These are phyloP conservation scores for Podosphaera xanthii DNA, from an alignment of 2,329 filamentous ascomycete species.

Conservation along the genomic window DNA sequence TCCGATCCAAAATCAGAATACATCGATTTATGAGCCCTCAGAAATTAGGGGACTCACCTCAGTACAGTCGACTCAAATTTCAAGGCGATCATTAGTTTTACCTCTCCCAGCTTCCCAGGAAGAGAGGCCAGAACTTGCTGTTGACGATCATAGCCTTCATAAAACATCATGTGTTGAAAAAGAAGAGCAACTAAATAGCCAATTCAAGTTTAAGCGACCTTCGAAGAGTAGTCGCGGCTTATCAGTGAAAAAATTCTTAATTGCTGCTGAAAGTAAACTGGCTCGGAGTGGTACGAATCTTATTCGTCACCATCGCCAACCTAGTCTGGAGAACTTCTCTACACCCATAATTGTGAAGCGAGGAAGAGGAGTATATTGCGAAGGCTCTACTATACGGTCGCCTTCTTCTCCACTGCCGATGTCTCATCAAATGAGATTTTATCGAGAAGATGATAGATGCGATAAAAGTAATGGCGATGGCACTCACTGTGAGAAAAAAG, in stretches of 20 bases:
- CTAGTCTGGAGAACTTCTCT: constrained; percentile 17
- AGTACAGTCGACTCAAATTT: too few species aligned
- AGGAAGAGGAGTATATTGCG: constrained; percentile 39
- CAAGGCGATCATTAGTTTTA: constrained; percentile 21
- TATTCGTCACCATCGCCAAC: constrained; percentile 18
- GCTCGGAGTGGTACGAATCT: constrained; percentile 18
- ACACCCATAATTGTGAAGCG: constrained; percentile 24
- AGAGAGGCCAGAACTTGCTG: constrained; percentile 42
- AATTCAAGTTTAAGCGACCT: constrained; percentile 16
- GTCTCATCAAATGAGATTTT: constrained; percentile 31
- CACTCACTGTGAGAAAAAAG: too few species aligned
- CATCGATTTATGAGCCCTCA: constrained; percentile 34
- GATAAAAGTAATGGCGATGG: constrained; percentile 47
- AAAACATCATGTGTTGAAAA: constrained; percentile 9
- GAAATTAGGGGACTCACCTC: constrained; percentile 8
- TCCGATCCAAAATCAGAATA: constrained; percentile 26
- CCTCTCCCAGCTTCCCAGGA: constrained; percentile 89
- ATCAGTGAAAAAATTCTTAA: constrained; percentile 1
- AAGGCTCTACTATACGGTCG: constrained; percentile 37
- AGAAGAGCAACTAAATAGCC: constrained; percentile 8
- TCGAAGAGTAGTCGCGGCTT: constrained; percentile 14
- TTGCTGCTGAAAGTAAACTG: constrained; percentile 7
- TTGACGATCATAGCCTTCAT: neutral
- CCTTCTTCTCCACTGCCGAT: constrained; percentile 66
- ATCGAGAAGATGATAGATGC: constrained; percentile 27